Evolutionary conservation across 2,329 filamentous ascomycete genomes (phyloP).

Genomic region (Amauroascus niger): DNA sequence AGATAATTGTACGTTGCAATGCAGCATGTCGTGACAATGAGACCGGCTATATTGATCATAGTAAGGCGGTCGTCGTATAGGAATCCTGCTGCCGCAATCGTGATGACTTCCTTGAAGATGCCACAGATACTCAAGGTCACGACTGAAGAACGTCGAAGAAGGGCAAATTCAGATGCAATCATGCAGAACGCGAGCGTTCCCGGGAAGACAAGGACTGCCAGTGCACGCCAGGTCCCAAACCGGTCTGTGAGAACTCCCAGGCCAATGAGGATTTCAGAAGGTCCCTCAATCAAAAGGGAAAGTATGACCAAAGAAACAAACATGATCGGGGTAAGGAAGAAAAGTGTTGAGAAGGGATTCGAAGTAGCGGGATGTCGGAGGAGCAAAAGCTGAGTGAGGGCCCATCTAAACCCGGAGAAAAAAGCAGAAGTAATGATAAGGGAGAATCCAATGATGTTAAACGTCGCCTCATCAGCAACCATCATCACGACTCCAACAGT

Average conservation of each 20-base stretch:
- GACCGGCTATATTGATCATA: constrained; percentile 72
- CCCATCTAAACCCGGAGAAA: constrained; percentile 95
- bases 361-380: constrained; percentile 88
- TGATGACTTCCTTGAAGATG: constrained; percentile 98
- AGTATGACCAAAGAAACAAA: constrained; percentile 72
- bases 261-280: constrained; percentile 56
- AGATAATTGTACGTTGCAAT: constrained; percentile 90
- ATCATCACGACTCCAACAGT: constrained; percentile 92
- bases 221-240: constrained; percentile 58
- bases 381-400: constrained; percentile 92
- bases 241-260: constrained; percentile 53
- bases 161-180: constrained; percentile 91
- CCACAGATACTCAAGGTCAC: constrained; percentile 94
- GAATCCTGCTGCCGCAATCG: constrained; percentile 76
- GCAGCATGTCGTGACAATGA: constrained; percentile 77
- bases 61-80: constrained; percentile 86
- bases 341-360: constrained; percentile 94
- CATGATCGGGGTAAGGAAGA: constrained; percentile 97
- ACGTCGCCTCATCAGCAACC: constrained; percentile 90
- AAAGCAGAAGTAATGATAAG: constrained; percentile 90
- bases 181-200: constrained; percentile 88
- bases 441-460: constrained; percentile 74
- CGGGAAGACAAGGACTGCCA: constrained; percentile 74
- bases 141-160: constrained; percentile 88
- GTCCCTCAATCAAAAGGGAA: constrained; percentile 77